phyloP scores from a whole-genome alignment of 106 monocot species.

The Cymbidium sinense region DNA sequence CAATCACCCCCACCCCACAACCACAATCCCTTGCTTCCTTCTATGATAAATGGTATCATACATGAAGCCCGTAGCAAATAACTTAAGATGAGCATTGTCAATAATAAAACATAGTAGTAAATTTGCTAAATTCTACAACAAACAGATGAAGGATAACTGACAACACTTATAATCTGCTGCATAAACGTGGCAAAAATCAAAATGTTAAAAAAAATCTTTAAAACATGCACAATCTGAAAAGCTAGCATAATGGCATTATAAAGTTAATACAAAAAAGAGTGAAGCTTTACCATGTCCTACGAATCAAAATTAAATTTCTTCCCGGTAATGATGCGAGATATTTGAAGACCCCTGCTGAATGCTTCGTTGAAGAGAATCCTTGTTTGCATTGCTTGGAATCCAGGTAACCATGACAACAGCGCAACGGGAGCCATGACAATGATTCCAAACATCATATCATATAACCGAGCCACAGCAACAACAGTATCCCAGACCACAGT shows the following conservation, averaged over 20 bases:
- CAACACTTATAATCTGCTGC: neutral
- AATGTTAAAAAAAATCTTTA: neutral
- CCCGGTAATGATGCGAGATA: slow-evolving; percentile 79
- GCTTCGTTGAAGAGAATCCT: slow-evolving; percentile 96
- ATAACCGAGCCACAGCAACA: slow-evolving; percentile 64
- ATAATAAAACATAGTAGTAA: neutral
- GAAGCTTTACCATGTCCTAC: slow-evolving; percentile 12
- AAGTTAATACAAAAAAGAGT: neutral
- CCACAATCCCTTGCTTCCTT: neutral
- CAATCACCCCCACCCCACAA: neutral
- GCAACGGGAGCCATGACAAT: slow-evolving; percentile 78
- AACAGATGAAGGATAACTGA: neutral
- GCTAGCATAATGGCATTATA: neutral
- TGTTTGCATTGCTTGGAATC: slow-evolving; percentile 91
- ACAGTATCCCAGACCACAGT: slow-evolving; percentile 74
- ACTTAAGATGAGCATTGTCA: neutral
- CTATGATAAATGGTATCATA: neutral
- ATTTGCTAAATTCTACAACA: neutral
- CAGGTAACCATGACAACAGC: slow-evolving; percentile 83
- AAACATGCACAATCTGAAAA: neutral
- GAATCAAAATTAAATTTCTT: slow-evolving; percentile 45
- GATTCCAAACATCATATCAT: slow-evolving; percentile 83
- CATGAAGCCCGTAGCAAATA: neutral
- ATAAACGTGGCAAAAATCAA: neutral
- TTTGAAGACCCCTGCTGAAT: slow-evolving; percentile 90